Conservation (phyloP, 2,329 filamentous ascomycete species). For the Sporothrix pallida region DNA sequence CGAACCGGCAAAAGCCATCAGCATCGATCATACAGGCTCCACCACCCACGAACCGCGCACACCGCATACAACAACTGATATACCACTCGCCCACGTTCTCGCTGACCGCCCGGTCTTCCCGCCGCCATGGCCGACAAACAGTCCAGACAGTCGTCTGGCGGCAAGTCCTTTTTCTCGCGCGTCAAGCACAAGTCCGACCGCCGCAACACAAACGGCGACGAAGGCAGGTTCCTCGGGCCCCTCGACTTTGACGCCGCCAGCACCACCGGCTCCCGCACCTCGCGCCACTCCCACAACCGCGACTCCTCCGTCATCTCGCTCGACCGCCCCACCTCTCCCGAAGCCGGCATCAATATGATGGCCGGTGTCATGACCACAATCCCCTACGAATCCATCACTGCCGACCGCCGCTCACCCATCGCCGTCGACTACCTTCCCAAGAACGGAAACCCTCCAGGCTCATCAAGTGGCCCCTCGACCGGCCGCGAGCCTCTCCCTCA, state of each 20-base stretch:
- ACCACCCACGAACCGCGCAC: not conserved
- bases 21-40: slow-evolving; percentile 30
- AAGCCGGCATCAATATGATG: slow-evolving; percentile 71
- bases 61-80: not conserved
- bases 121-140: slow-evolving; percentile 71
- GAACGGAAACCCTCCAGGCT: slow-evolving; percentile 48
- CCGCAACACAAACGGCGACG: slow-evolving; percentile 66
- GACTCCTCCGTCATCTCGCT: slow-evolving; percentile 74
- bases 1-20: slow-evolving; percentile 1
- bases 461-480: slow-evolving; percentile 55
- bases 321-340: slow-evolving; percentile 69
- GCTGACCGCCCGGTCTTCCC: not conserved
- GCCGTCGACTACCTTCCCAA: slow-evolving; percentile 75
- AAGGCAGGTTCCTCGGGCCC: slow-evolving; percentile 59
- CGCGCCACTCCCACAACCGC: slow-evolving; percentile 70
- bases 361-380: slow-evolving; percentile 87
- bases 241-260: slow-evolving; percentile 67
- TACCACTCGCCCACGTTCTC: not conserved
- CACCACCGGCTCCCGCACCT: slow-evolving; percentile 70
- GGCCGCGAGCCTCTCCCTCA: slow-evolving; percentile 79
- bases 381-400: slow-evolving; percentile 75
- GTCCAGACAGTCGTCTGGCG: slow-evolving; percentile 76
- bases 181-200: slow-evolving; percentile 79
- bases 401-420: slow-evolving; percentile 72
- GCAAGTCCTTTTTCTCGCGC: slow-evolving; percentile 79